Conservation (phyloP, 2,329 filamentous ascomycete species). For the Phialophora tarda region DNA sequence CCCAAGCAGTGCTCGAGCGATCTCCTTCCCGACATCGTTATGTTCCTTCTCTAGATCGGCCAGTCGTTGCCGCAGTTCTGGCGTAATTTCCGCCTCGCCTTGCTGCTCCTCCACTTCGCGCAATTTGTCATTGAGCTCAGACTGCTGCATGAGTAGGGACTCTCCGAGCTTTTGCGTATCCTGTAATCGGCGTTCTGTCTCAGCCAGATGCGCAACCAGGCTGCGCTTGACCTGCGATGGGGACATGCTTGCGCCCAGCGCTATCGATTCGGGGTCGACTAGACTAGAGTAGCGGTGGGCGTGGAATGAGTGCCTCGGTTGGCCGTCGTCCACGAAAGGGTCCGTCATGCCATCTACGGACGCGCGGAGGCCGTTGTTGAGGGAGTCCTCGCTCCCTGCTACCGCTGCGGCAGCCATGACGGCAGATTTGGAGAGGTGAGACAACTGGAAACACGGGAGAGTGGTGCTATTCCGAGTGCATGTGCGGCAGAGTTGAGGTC, state of each 20-base stretch:
- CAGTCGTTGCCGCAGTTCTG: constrained; percentile 81
- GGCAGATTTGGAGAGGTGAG: constrained; percentile 10
- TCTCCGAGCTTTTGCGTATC: constrained; percentile 90
- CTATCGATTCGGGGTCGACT: constrained; percentile 81
- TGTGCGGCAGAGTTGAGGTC: constrained; percentile 15
- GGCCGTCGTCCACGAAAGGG: constrained; percentile 51
- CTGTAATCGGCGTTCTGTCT: constrained; percentile 88
- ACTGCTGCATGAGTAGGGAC: constrained; percentile 83
- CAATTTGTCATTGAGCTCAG: constrained; percentile 78
- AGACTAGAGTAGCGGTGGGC: constrained; percentile 73
- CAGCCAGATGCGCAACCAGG: constrained; percentile 86
- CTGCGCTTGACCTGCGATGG: constrained; percentile 86
- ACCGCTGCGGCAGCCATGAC: constrained; percentile 33
- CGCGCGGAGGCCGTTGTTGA: constrained; percentile 29
- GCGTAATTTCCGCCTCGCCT: constrained; percentile 76
- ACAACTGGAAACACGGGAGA: constrained; percentile 4
- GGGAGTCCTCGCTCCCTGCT: constrained; percentile 21
- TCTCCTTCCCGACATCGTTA: constrained; percentile 89
- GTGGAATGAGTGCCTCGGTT: constrained; percentile 44
- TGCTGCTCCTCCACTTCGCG: constrained; percentile 82
- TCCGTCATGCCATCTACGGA: constrained; percentile 30
- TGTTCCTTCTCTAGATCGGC: constrained; percentile 91
- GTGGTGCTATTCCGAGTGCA: constrained; percentile 18
- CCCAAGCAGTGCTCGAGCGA: constrained; percentile 82
- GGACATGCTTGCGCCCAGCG: constrained; percentile 75